Conservation (phyloP, 257 asterid species). For the Cordia subcordata region DNA sequence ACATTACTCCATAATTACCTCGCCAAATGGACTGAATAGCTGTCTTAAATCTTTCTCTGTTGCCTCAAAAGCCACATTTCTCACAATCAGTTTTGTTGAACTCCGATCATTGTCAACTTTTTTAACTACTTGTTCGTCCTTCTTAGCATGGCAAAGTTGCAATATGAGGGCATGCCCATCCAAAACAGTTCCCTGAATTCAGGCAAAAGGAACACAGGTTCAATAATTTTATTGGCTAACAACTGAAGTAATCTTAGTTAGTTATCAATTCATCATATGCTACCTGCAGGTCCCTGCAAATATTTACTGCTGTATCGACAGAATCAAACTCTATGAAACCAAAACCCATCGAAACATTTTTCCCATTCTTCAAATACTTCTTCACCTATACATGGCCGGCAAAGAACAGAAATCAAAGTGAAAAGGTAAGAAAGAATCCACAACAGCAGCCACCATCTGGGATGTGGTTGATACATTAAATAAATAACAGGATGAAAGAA, state of each 20-base stretch:
- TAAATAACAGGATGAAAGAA: slow-evolving; percentile 16
- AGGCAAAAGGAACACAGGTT: neutral
- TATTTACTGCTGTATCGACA: slow-evolving; percentile 63
- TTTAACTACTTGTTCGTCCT: slow-evolving; percentile 40
- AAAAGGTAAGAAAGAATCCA: neutral
- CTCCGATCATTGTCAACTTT: slow-evolving; percentile 51
- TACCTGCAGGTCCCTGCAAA: slow-evolving; percentile 84
- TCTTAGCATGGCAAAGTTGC: slow-evolving; percentile 79
- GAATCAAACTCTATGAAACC: slow-evolving; percentile 90
- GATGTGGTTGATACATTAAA: neutral
- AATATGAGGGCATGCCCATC: slow-evolving; percentile 93
- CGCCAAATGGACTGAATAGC: slow-evolving; percentile 80
- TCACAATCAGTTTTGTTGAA: slow-evolving; percentile 83
- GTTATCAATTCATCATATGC: slow-evolving; percentile 2
- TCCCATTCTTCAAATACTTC: slow-evolving; percentile 85
- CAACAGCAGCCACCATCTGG: neutral
- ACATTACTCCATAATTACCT: slow-evolving; percentile 38
- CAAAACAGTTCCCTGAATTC: slow-evolving; percentile 69
- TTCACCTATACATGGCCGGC: slow-evolving; percentile 46
- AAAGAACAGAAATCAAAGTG: slow-evolving; percentile 4
- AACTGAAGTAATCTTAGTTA: no score
- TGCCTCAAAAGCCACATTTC: slow-evolving; percentile 96
- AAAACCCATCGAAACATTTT: slow-evolving; percentile 85
- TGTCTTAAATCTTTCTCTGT: slow-evolving; percentile 90
- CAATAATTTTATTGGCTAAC: no score